A percentile compares a stretch with the other conserved stretches of the same genome.
These are phyloP conservation scores for Amanita rubescens DNA, from an alignment of 768 basidiomycete species.

Conservation along the genomic window DNA sequence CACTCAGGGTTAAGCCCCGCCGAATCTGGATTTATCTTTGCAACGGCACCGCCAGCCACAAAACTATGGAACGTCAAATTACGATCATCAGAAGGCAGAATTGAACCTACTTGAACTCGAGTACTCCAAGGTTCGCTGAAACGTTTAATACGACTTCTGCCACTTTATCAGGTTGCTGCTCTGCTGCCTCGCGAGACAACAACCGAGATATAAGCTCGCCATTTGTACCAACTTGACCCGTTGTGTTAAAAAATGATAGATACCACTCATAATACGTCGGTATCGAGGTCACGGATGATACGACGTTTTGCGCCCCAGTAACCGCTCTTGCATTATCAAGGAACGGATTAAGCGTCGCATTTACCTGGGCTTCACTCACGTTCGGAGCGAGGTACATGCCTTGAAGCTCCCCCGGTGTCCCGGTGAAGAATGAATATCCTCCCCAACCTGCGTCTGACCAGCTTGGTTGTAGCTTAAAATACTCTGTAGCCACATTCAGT, in stretches of 20 bases:
- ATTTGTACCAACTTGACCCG: slow-evolving; percentile 16
- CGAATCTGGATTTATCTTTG: not conserved
- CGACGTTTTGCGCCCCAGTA: not conserved
- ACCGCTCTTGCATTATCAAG: not conserved
- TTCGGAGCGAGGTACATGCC: not conserved
- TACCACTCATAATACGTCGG: slow-evolving; percentile 22
- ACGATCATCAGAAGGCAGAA: not conserved
- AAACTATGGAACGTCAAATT: not conserved
- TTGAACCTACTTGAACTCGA: slow-evolving; percentile 17
- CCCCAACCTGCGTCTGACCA: slow-evolving; percentile 40
- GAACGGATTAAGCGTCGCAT: not conserved
- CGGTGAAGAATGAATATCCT: slow-evolving; percentile 24
- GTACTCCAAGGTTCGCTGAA: slow-evolving; percentile 4
- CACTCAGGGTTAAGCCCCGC: not conserved
- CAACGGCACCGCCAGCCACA: slow-evolving; percentile 15
- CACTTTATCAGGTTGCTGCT: slow-evolving; percentile 17
- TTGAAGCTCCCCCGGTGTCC: slow-evolving; percentile 4
- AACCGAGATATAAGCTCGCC: slow-evolving; percentile 27
- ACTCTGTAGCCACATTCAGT: slow-evolving; percentile 24
- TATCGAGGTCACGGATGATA: slow-evolving; percentile 8
- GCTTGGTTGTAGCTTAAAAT: slow-evolving; percentile 25
- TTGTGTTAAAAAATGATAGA: slow-evolving; percentile 1
- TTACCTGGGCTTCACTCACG: not conserved
- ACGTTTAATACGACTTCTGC: slow-evolving; percentile 19
- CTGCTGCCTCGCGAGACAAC: slow-evolving; percentile 21